Percentiles rank a stretch among this genome's conserved stretches.
These are phyloP conservation scores for Stygiomarasmius scandens DNA, from an alignment of 1,284 basidiomycete genomes.

Conservation along the genomic window DNA sequence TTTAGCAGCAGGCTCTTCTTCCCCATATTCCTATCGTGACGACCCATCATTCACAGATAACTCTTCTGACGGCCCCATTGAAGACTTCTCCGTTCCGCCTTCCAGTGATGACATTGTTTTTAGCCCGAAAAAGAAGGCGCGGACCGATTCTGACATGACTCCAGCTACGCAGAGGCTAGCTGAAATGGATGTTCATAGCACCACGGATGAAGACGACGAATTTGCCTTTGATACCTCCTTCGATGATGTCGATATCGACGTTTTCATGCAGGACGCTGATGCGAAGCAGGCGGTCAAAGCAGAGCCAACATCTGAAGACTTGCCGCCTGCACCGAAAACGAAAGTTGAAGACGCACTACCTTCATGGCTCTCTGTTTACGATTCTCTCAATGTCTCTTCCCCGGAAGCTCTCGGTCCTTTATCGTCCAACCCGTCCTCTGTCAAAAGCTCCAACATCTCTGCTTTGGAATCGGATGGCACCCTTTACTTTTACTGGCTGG, in stretches of 20 bases:
- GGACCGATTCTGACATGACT: slow-evolving; percentile 46
- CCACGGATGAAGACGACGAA: slow-evolving; percentile 46
- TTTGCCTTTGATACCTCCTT: slow-evolving; percentile 44
- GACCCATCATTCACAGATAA: slow-evolving; percentile 35
- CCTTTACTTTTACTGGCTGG: slow-evolving; percentile 92
- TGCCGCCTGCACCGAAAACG: slow-evolving; percentile 28
- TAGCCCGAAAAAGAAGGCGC: slow-evolving; percentile 72
- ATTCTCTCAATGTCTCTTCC: slow-evolving; percentile 61
- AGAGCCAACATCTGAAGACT: slow-evolving; percentile 9
- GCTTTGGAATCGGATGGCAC: slow-evolving; percentile 81
- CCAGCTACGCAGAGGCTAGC: slow-evolving; percentile 60
- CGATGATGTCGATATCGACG: slow-evolving; percentile 61
- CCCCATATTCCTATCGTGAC: slow-evolving; percentile 39
- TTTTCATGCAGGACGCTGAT: slow-evolving; percentile 47
- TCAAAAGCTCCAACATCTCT: slow-evolving; percentile 49
- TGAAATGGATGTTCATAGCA: slow-evolving; percentile 58
- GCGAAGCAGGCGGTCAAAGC: slow-evolving; percentile 22
- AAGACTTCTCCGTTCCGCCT: slow-evolving; percentile 41
- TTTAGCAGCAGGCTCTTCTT: slow-evolving; percentile 27
- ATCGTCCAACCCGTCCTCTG: slow-evolving; percentile 39
- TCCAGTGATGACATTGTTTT: slow-evolving; percentile 61
- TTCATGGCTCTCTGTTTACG: slow-evolving; percentile 79
- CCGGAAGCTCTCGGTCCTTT: slow-evolving; percentile 58
- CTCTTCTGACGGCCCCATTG: slow-evolving; percentile 62
- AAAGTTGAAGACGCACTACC: slow-evolving; percentile 56